phyloP scores from a whole-genome alignment of 352 stramenopile species.

The Pythium folliculosum region DNA sequence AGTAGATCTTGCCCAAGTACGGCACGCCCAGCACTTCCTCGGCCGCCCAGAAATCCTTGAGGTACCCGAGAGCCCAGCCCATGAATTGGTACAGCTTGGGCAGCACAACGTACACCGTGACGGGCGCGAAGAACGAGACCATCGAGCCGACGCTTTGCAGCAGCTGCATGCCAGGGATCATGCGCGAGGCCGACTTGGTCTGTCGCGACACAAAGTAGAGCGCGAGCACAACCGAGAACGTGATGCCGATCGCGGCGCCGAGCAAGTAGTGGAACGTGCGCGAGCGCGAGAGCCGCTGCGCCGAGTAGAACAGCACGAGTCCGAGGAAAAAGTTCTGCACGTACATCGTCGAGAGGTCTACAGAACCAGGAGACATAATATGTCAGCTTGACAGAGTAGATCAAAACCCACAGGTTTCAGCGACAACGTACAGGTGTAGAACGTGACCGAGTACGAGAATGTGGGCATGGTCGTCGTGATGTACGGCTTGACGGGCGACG shows the following conservation, averaged over 20 bases:
- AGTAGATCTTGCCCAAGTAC: slow-evolving; percentile 87
- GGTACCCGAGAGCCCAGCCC: slow-evolving; percentile 59
- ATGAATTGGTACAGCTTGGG: slow-evolving; percentile 68
- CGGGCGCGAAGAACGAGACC: slow-evolving; percentile 68
- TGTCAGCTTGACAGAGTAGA: neutral
- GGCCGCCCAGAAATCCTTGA: slow-evolving; percentile 64
- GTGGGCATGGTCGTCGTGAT: slow-evolving; percentile 46
- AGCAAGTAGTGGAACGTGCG: slow-evolving; percentile 82
- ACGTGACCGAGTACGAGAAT: slow-evolving; percentile 54
- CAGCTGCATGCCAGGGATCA: slow-evolving; percentile 70
- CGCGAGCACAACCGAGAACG: slow-evolving; percentile 74
- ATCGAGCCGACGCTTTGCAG: slow-evolving; percentile 70
- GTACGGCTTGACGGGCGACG: slow-evolving; percentile 53
- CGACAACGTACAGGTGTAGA: slow-evolving; percentile 64
- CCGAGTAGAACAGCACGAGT: slow-evolving; percentile 70
- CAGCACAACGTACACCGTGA: slow-evolving; percentile 79
- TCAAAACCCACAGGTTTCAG: neutral
- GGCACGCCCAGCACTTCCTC: slow-evolving; percentile 76
- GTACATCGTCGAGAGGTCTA: slow-evolving; percentile 69
- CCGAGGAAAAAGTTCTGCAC: slow-evolving; percentile 78
- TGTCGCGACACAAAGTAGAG: slow-evolving; percentile 83
- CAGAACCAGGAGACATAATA: neutral
- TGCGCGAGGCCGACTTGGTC: slow-evolving; percentile 62
- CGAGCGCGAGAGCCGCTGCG: slow-evolving; percentile 60
- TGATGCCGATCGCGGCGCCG: slow-evolving; percentile 64